Conservation (phyloP, 192 early-diverging fungal genomes). For the Chytriomyces hyalinus region DNA sequence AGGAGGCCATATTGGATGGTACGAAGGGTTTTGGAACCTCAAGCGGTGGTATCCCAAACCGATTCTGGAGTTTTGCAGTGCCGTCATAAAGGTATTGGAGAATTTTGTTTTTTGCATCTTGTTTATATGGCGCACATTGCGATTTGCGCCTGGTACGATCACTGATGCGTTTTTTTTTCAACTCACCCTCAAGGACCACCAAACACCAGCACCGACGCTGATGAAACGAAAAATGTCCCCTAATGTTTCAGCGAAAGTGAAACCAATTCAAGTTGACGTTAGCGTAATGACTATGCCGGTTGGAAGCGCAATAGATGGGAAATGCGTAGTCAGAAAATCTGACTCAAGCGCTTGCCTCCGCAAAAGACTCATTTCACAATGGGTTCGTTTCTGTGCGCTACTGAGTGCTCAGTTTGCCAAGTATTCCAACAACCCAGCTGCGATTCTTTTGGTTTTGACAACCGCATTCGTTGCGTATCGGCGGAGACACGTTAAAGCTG, state of each 20-base stretch:
- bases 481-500: too few species aligned
- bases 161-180: background rate
- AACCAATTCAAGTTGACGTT: background rate
- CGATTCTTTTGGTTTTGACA: too few species aligned
- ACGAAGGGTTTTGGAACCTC: conserved; percentile 44
- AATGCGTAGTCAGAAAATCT: too few species aligned
- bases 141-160: too few species aligned
- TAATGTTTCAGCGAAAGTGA: background rate
- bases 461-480: too few species aligned
- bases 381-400: too few species aligned
- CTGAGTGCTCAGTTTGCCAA: too few species aligned
- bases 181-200: background rate
- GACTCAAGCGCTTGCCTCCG: too few species aligned
- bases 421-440: too few species aligned
- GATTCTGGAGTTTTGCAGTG: conserved; percentile 48
- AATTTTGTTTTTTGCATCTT: background rate
- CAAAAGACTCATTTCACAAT: too few species aligned
- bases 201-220: background rate
- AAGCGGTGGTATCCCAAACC: conserved; percentile 48
- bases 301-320: too few species aligned
- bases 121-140: background rate
- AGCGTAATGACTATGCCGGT: background rate
- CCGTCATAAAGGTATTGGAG: conserved; percentile 44
- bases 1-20: conserved; percentile 95
- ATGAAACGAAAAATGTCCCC: background rate